A percentile compares a stretch with the other conserved stretches of the same genome.
phyloP scores from a whole-genome alignment of 768 basidiomycete species.

The Termitomyces sp. region DNA sequence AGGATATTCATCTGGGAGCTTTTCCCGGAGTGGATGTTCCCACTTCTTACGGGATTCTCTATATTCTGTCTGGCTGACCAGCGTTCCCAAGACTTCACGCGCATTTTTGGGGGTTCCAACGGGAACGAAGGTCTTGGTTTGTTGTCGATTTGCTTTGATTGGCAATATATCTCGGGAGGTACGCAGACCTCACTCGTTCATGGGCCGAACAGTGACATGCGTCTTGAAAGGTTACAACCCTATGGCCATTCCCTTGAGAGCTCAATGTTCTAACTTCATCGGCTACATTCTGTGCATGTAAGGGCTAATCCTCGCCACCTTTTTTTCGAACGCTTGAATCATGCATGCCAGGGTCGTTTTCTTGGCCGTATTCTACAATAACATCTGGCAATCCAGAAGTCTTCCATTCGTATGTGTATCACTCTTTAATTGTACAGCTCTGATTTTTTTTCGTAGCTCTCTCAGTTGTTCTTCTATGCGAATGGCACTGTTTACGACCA shows the following conservation, averaged over 20 bases:
- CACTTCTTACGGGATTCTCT: constrained; percentile 51
- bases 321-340: not conserved
- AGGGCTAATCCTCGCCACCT: constrained; percentile 5
- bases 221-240: constrained; percentile 31
- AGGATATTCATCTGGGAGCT: constrained; percentile 48
- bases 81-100: constrained; percentile 39
- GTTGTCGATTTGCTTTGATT: constrained; percentile 55
- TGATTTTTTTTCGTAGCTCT: constrained; percentile 34
- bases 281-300: constrained; percentile 48
- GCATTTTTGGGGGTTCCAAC: constrained; percentile 58
- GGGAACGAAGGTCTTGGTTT: constrained; percentile 65
- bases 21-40: constrained; percentile 55
- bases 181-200: constrained; percentile 1
- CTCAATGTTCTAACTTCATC: constrained; percentile 43
- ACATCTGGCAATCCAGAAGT: constrained; percentile 43
- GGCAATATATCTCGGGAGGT: constrained; percentile 51
- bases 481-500: constrained; percentile 47
- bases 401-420: constrained; percentile 22
- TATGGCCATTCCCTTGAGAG: constrained; percentile 45
- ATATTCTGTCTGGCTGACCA: constrained; percentile 55
- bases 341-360: constrained; percentile 33
- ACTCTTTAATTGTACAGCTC: not conserved
- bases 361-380: constrained; percentile 47
- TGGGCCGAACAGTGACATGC: not conserved
- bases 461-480: constrained; percentile 42